Evolutionary conservation across 441 rosid genomes (phyloP).

Genomic region (Gossypium armourianum): DNA sequence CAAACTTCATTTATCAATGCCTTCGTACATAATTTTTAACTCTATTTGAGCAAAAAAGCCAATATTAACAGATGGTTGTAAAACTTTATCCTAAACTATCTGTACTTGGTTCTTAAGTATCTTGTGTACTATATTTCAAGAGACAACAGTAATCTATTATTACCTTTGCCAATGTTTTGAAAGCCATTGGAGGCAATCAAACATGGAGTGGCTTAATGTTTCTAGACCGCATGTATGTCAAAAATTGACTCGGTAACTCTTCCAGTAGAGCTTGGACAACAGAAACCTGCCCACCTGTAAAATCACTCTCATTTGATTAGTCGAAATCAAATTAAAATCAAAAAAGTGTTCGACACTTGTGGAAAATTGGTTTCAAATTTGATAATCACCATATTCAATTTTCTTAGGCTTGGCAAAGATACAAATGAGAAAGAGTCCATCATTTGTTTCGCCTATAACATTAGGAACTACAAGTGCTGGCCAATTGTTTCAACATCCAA

Average conservation of each 20-base stretch:
- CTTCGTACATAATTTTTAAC: neutral
- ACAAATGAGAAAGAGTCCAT: no score
- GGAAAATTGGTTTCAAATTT: neutral
- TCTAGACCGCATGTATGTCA: slow-evolving; percentile 46
- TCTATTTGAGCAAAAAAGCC: neutral
- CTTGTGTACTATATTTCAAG: no score
- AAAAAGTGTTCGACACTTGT: neutral
- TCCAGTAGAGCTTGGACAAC: slow-evolving; percentile 58
- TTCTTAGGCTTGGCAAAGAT: neutral
- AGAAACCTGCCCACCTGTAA: slow-evolving; percentile 48
- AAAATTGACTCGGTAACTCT: slow-evolving; percentile 71
- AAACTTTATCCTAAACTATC: neutral
- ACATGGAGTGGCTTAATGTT: slow-evolving; percentile 38
- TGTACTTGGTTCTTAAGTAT: neutral
- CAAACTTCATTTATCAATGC: neutral
- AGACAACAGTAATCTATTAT: neutral
- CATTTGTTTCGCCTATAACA: no score
- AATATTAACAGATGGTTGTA: neutral
- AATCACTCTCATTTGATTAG: neutral
- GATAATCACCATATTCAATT: no score
- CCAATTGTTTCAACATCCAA: no score
- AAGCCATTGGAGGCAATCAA: neutral
- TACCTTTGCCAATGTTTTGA: neutral
- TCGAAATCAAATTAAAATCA: neutral
- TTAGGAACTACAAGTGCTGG: no score